These are phyloP conservation scores for Pelargonium myrrhifolium DNA, from an alignment of 441 rosid species.

Conservation along the genomic window DNA sequence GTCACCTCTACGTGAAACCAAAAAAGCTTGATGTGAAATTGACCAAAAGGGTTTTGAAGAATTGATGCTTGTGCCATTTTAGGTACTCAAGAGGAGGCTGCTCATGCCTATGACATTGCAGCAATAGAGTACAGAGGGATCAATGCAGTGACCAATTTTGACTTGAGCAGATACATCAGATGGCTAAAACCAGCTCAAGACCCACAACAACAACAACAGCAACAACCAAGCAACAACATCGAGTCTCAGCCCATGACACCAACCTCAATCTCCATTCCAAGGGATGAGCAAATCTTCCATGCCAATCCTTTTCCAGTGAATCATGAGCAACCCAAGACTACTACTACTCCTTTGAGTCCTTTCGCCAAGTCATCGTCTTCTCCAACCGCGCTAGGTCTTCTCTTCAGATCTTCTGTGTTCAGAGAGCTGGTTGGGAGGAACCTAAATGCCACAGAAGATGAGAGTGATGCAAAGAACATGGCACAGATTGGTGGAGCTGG, in stretches of 20 bases:
- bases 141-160: conserved; percentile 54
- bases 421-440: conserved; percentile 52
- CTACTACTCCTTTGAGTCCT: conserved; percentile 13
- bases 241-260: conserved; percentile 11
- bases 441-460: conserved; percentile 18
- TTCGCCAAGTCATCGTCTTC: conserved; percentile 30
- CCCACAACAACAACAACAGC: conserved; percentile 15
- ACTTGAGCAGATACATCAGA: conserved; percentile 39
- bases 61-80: background rate
- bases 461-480: conserved; percentile 12
- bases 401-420: conserved; percentile 50
- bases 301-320: conserved; percentile 13
- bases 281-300: conserved; percentile 17
- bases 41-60: too few species aligned
- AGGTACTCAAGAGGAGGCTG: conserved; percentile 81
- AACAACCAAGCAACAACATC: background rate
- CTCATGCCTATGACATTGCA: conserved; percentile 65
- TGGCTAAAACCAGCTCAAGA: conserved; percentile 32
- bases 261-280: conserved; percentile 14
- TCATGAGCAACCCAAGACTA: conserved; percentile 10
- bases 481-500: conserved; percentile 5
- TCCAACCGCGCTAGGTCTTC: conserved; percentile 47
- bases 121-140: conserved; percentile 68
- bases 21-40: background rate
- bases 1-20: too few species aligned